phyloP scores from a whole-genome alignment of 768 basidiomycete genomes.

The Suillus cothurnatus region DNA sequence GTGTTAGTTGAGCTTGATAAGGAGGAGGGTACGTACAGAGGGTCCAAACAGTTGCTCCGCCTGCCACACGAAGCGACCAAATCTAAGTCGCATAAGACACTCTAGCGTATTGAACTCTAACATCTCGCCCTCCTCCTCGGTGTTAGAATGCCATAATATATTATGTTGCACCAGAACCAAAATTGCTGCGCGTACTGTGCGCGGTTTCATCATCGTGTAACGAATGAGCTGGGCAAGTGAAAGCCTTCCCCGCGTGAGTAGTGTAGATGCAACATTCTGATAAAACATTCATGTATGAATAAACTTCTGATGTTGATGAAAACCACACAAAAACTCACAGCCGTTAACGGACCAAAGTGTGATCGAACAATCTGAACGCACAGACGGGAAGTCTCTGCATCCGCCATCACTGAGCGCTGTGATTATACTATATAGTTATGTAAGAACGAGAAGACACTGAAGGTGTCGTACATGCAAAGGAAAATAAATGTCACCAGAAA shows the following conservation, averaged over 20 bases:
- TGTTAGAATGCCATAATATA: conserved; percentile 80
- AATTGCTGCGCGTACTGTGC: conserved; percentile 67
- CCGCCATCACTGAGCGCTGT: conserved; percentile 49
- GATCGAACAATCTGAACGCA: conserved; percentile 64
- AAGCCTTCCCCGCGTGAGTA: conserved; percentile 86
- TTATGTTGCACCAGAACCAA: conserved; percentile 90
- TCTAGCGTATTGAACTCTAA: conserved; percentile 84
- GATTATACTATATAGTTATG: neutral
- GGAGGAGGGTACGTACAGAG: conserved; percentile 49
- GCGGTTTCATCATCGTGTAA: conserved; percentile 66
- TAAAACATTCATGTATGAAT: conserved; percentile 10
- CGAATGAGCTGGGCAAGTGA: conserved; percentile 68
- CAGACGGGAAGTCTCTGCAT: conserved; percentile 59
- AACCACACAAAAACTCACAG: conserved; percentile 46
- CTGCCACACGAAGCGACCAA: conserved; percentile 79
- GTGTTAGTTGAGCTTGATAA: neutral
- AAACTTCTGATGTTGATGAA: neutral
- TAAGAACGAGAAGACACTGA: neutral
- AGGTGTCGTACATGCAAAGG: neutral
- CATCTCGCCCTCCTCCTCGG: conserved; percentile 71
- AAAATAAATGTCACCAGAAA: neutral
- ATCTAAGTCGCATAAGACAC: conserved; percentile 79
- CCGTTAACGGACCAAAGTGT: conserved; percentile 66
- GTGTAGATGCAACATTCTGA: conserved; percentile 71
- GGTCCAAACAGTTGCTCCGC: conserved; percentile 72